These are phyloP conservation scores for Nepenthes gracilis DNA, from an alignment of 148 eudicot genomes.

Conservation along the genomic window DNA sequence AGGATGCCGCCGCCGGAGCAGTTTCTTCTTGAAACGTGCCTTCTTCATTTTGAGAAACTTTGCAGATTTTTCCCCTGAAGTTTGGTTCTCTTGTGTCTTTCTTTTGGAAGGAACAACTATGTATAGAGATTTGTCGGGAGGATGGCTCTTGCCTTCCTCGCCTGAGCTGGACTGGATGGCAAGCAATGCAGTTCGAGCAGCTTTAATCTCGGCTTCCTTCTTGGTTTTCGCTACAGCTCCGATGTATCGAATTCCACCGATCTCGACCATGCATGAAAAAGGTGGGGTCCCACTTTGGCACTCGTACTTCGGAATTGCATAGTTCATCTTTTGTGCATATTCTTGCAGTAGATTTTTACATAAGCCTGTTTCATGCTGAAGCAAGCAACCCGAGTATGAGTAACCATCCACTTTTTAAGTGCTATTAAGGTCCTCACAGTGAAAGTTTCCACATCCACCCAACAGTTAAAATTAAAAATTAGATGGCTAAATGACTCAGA, in stretches of 20 bases:
- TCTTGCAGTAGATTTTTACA: conserved; percentile 91
- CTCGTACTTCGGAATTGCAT: conserved; percentile 60
- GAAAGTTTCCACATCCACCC: neutral
- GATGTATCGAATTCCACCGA: conserved; percentile 72
- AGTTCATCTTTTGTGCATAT: conserved; percentile 95
- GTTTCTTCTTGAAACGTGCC: conserved; percentile 28
- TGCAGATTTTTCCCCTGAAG: conserved; percentile 14
- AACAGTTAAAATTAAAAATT: neutral
- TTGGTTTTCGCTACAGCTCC: conserved; percentile 69
- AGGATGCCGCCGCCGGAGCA: conserved; percentile 10
- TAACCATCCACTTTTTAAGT: neutral
- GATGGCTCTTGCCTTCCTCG: conserved; percentile 6
- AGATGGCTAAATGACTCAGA: too few relatives aligned
- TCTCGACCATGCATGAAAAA: conserved; percentile 59
- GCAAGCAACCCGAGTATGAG: neutral
- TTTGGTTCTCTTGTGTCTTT: conserved; percentile 23
- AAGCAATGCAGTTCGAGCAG: conserved; percentile 84
- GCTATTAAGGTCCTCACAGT: neutral
- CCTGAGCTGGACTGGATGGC: conserved; percentile 45
- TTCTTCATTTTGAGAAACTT: conserved; percentile 46
- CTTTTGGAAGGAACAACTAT: conserved; percentile 67
- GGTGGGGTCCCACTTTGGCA: conserved; percentile 21
- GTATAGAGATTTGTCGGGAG: conserved; percentile 17
- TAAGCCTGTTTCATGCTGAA: conserved; percentile 93
- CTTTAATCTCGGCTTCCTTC: conserved; percentile 95